Conservation (phyloP, 1,139 yeast genomes). For the Protomyces arabidopsidicola region DNA sequence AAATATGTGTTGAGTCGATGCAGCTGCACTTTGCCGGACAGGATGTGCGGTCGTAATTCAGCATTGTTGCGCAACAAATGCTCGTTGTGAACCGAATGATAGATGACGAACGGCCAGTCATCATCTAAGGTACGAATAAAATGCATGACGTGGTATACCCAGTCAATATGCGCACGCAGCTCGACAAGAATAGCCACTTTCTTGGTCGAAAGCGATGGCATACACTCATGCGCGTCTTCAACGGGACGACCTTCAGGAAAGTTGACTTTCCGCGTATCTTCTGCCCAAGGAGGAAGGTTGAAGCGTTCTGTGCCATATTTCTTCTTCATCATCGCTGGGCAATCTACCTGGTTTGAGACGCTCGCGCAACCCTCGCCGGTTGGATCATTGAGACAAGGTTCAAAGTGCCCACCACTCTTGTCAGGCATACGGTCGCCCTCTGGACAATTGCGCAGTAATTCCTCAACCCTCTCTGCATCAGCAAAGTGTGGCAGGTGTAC, state of each 20-base stretch:
- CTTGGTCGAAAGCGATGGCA: background rate
- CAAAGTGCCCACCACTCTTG: background rate
- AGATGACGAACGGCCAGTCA: constrained; percentile 19
- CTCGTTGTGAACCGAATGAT: constrained; percentile 13
- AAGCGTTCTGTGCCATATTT: background rate
- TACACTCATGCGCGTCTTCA: background rate
- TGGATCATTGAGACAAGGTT: background rate
- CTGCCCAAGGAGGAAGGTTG: background rate
- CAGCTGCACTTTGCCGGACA: constrained; percentile 6
- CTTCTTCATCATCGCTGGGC: background rate
- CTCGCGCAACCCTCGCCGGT: background rate
- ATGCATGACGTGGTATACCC: constrained; percentile 9
- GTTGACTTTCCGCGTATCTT: background rate
- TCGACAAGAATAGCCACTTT: constrained; percentile 16
- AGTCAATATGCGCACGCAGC: background rate
- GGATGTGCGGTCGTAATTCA: background rate
- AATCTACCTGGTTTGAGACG: background rate
- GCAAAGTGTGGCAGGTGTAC: background rate
- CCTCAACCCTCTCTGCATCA: background rate
- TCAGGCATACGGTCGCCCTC: background rate
- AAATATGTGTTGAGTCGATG: background rate
- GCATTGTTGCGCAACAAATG: background rate
- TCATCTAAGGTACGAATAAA: constrained; percentile 2
- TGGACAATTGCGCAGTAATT: background rate
- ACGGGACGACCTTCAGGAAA: background rate